Evolutionary conservation across 306 rosid genomes (phyloP).

Genomic region (Rosa persica): DNA sequence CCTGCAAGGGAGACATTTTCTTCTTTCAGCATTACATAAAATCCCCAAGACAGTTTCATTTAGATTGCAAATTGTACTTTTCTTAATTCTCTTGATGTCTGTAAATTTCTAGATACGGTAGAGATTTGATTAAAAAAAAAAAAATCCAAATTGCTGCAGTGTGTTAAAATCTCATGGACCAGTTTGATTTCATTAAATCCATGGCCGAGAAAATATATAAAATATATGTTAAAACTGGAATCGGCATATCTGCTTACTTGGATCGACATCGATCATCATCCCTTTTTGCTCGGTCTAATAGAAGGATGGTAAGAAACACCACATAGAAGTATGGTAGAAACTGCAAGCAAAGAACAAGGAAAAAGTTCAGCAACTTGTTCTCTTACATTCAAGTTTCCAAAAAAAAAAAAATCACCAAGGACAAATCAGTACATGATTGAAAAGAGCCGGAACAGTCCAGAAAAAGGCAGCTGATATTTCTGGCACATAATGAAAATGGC

Average conservation of each 20-base stretch:
- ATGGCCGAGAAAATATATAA: neutral
- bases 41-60: neutral
- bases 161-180: neutral
- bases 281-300: constrained; percentile 91
- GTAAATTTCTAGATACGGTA: neutral
- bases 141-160: neutral
- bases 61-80: neutral
- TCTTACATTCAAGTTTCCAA: neutral
- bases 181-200: neutral
- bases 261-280: constrained; percentile 90
- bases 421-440: constrained; percentile 61
- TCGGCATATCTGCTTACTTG: constrained; percentile 64
- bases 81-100: neutral
- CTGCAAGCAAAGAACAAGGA: constrained; percentile 44
- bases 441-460: constrained; percentile 97
- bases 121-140: neutral
- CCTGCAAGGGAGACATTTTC: constrained; percentile 47
- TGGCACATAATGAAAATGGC: constrained; percentile 96
- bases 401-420: neutral
- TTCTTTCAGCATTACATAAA: constrained; percentile 9
- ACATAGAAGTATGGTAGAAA: constrained; percentile 91
- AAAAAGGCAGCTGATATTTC: constrained; percentile 95
- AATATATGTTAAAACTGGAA: constrained; percentile 5
- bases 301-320: constrained; percentile 84
- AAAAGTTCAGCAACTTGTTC: constrained; percentile 19